Evolutionary conservation across 2,329 filamentous ascomycete species (phyloP).

Genomic region (Hypoxylon sp.): DNA sequence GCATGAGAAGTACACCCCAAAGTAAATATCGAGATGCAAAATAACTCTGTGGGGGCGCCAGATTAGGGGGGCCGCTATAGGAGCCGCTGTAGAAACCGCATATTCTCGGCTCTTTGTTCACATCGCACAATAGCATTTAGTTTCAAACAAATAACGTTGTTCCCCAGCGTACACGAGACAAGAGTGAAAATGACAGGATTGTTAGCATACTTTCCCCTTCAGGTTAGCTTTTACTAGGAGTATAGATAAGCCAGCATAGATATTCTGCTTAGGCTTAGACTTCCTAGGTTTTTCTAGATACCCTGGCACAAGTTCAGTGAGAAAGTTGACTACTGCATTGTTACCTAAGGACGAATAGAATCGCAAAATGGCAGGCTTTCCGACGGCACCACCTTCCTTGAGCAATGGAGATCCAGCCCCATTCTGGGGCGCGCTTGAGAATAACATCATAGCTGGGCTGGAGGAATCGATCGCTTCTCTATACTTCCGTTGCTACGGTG

Average conservation of each 20-base stretch:
- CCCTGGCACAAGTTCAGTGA: not conserved
- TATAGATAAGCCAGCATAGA: not conserved
- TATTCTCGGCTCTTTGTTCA: not conserved
- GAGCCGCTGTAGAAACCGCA: too few species aligned
- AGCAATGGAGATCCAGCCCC: not conserved
- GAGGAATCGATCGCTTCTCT: not conserved
- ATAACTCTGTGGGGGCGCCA: too few species aligned
- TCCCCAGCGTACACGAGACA: not conserved
- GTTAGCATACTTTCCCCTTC: not conserved
- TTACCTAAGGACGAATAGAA: not conserved
- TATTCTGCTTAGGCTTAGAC: not conserved
- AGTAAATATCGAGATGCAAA: not conserved
- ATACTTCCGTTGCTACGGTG: constrained; percentile 15
- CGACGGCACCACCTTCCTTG: not conserved
- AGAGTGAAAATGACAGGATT: not conserved
- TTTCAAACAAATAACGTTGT: not conserved
- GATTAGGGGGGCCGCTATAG: too few species aligned
- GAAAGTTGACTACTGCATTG: not conserved
- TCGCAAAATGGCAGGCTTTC: not conserved
- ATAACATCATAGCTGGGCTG: not conserved
- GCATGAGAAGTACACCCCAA: constrained; percentile 41
- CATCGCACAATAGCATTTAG: not conserved
- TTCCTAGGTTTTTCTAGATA: not conserved
- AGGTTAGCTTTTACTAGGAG: not conserved
- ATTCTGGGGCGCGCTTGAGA: not conserved